Percentiles rank a stretch among this genome's conserved stretches.
Evolutionary conservation across 2,329 filamentous ascomycete genomes (phyloP).

Genomic region (Sporothrix sp.): DNA sequence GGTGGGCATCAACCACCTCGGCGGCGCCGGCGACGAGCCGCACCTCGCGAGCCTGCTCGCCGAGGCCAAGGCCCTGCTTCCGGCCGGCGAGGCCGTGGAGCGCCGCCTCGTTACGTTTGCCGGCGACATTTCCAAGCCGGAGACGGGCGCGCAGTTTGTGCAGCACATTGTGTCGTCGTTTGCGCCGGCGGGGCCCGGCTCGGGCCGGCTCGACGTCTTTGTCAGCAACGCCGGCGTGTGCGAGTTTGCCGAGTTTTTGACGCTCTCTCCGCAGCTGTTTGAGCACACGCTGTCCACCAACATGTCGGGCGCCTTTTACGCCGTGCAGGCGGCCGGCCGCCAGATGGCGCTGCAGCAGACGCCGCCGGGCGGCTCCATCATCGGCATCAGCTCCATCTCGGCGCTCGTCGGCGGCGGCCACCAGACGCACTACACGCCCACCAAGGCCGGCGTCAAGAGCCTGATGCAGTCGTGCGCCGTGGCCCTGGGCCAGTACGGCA

Average conservation of each 20-base stretch:
- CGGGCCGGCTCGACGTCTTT: slow-evolving; percentile 58
- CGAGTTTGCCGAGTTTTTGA: slow-evolving; percentile 77
- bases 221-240: slow-evolving; percentile 86
- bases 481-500: slow-evolving; percentile 54
- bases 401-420: slow-evolving; percentile 55
- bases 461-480: slow-evolving; percentile 61
- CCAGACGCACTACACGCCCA: slow-evolving; percentile 64
- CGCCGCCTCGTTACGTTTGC: slow-evolving; percentile 4
- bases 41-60: slow-evolving; percentile 10
- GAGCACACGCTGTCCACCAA: slow-evolving; percentile 66
- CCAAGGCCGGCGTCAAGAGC: slow-evolving; percentile 58
- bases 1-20: slow-evolving; percentile 15
- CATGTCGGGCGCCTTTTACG: slow-evolving; percentile 80
- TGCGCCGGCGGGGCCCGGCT: slow-evolving; percentile 23
- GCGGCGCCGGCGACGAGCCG: slow-evolving; percentile 12
- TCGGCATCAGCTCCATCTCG: slow-evolving; percentile 32
- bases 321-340: slow-evolving; percentile 72
- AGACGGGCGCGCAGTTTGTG: slow-evolving; percentile 11
- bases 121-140: slow-evolving; percentile 12
- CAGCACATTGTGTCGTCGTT: slow-evolving; percentile 8
- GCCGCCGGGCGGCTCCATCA: slow-evolving; percentile 67
- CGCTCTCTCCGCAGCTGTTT: slow-evolving; percentile 61
- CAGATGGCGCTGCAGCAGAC: slow-evolving; percentile 61
- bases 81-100: neutral
- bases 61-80: slow-evolving; percentile 6